Conservation (phyloP, 352 stramenopile genomes). For the Phytophthora cryptogea region DNA sequence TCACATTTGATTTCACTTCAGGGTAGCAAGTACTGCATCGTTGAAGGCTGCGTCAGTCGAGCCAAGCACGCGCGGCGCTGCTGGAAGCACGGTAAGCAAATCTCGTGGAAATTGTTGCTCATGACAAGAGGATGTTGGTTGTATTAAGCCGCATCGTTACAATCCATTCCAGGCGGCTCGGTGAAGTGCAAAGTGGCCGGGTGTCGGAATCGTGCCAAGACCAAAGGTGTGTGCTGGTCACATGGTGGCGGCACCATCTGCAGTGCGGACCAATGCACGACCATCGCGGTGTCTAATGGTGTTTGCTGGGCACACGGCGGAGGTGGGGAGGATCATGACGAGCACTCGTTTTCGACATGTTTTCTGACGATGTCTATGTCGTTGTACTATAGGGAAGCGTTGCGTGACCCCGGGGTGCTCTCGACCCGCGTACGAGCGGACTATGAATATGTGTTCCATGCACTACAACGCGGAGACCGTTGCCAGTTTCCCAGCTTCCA, state of each 20-base stretch:
- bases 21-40: constrained; percentile 48
- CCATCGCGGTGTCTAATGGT: constrained; percentile 40
- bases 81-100: constrained; percentile 45
- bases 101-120: neutral
- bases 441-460: constrained; percentile 56
- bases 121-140: neutral
- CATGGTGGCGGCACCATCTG: constrained; percentile 44
- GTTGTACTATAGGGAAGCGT: constrained; percentile 41
- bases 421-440: constrained; percentile 65
- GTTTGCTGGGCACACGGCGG: constrained; percentile 41
- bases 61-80: constrained; percentile 44
- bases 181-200: constrained; percentile 26
- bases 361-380: neutral
- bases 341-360: neutral
- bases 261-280: constrained; percentile 28
- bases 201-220: constrained; percentile 48
- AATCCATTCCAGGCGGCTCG: constrained; percentile 18
- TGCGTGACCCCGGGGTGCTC: constrained; percentile 37
- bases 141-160: constrained; percentile 1
- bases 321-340: constrained; percentile 9
- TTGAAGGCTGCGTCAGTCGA: constrained; percentile 36
- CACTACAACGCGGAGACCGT: constrained; percentile 37
- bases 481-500: constrained; percentile 4
- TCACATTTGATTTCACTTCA: constrained; percentile 10
- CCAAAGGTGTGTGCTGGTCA: constrained; percentile 38